Evolutionary conservation across 2,329 filamentous ascomycete genomes (phyloP).

Genomic region (Furcasterigmium sp.): DNA sequence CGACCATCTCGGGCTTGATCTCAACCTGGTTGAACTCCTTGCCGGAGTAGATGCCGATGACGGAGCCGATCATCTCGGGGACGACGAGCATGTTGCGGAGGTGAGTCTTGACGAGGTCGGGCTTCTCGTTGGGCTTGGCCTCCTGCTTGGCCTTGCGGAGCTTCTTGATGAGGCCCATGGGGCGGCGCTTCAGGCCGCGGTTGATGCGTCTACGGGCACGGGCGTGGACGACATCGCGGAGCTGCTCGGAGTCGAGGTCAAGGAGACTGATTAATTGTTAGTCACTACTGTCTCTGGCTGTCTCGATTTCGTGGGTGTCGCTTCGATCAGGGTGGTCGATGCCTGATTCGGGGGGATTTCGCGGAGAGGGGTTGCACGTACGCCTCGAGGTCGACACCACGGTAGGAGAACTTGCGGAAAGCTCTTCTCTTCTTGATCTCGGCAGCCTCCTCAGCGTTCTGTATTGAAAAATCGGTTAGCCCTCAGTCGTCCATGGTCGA

Average conservation of each 20-base stretch:
- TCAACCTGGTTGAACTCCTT: conserved; percentile 99
- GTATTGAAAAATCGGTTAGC: conserved; percentile 23
- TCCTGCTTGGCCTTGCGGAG: conserved; percentile 99
- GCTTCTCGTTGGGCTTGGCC: conserved; percentile 99
- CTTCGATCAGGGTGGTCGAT: conserved; percentile 2
- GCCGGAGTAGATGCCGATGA: conserved; percentile 98
- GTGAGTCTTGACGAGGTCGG: conserved; percentile 98
- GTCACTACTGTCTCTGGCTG: no score
- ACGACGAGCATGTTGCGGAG: conserved; percentile 99
- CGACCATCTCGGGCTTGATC: conserved; percentile 99
- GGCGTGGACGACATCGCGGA: conserved; percentile 98
- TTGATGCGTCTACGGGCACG: conserved; percentile 98
- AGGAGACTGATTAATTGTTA: conserved; percentile 64
- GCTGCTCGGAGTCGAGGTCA: conserved; percentile 96
- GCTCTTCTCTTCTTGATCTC: conserved; percentile 99
- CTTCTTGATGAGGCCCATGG: conserved; percentile 99
- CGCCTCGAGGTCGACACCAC: conserved; percentile 99
- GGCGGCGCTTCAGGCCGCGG: conserved; percentile 99
- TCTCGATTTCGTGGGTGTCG: background rate
- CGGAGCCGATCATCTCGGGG: conserved; percentile 98
- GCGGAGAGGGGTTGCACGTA: conserved; percentile 49
- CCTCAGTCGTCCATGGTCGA: conserved; percentile 5
- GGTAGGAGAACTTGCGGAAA: conserved; percentile 99
- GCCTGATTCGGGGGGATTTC: no score
- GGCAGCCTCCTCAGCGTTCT: conserved; percentile 97